Evolutionary conservation across 768 basidiomycete species (phyloP).

Genomic region (Gymnopilus dilepis): DNA sequence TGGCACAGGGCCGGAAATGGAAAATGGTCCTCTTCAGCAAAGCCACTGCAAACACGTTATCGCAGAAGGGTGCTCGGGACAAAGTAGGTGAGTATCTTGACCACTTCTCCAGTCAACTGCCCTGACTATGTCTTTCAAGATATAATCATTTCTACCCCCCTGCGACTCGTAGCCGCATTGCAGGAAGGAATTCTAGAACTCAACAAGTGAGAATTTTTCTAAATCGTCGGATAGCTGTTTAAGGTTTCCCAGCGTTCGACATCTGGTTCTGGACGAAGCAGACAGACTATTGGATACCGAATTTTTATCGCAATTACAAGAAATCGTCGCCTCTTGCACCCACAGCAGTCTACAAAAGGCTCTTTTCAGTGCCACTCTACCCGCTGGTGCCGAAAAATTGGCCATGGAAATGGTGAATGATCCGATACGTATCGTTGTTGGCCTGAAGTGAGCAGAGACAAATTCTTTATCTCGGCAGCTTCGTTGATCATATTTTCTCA

Average conservation of each 20-base stretch:
- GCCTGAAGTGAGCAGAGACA: slow-evolving; percentile 75
- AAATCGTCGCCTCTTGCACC: slow-evolving; percentile 81
- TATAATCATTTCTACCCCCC: slow-evolving; percentile 90
- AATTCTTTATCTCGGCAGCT: neutral
- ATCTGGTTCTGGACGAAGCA: slow-evolving; percentile 89
- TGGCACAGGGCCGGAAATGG: slow-evolving; percentile 85
- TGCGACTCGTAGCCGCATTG: slow-evolving; percentile 84
- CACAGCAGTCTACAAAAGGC: slow-evolving; percentile 77
- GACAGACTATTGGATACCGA: slow-evolving; percentile 90
- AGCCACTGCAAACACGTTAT: slow-evolving; percentile 82
- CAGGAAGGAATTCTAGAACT: slow-evolving; percentile 70
- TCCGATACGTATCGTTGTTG: slow-evolving; percentile 94
- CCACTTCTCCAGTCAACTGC: neutral
- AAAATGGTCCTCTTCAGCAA: slow-evolving; percentile 84
- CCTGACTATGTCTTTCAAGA: slow-evolving; percentile 52
- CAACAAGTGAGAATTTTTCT: slow-evolving; percentile 59
- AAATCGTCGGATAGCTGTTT: neutral
- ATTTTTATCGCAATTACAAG: slow-evolving; percentile 88
- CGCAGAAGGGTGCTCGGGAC: slow-evolving; percentile 71
- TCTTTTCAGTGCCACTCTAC: slow-evolving; percentile 94
- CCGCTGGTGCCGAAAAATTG: slow-evolving; percentile 84
- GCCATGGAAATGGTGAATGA: slow-evolving; percentile 85
- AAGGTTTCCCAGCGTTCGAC: slow-evolving; percentile 68
- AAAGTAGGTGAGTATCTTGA: slow-evolving; percentile 69
- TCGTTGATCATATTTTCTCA: neutral